Evolutionary conservation across 306 rosid species (phyloP).

Genomic region (Dicorynia guianensis): DNA sequence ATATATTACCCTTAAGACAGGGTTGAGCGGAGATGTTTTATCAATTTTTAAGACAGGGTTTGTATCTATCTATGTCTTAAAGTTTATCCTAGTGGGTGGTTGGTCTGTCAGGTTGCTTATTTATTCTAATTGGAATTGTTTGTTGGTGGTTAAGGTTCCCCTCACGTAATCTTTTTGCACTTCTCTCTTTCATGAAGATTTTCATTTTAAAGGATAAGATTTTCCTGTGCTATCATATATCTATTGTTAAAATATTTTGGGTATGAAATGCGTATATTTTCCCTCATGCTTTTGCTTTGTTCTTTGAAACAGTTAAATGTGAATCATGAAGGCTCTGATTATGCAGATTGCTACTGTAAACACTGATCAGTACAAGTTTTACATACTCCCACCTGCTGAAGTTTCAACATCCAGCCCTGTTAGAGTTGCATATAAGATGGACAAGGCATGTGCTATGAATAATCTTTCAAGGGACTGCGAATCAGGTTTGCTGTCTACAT

Average conservation of each 20-base stretch:
- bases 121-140: background rate
- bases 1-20: too few relatives aligned
- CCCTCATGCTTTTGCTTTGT: background rate
- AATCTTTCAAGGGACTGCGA: constrained; percentile 42
- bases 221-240: background rate
- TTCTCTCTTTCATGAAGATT: background rate
- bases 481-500: constrained; percentile 45
- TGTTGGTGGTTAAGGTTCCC: constrained; percentile 6
- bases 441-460: constrained; percentile 24
- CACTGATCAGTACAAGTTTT: constrained; percentile 42
- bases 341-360: constrained; percentile 49
- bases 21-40: background rate
- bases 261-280: background rate
- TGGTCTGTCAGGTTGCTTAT: constrained; percentile 4
- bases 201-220: background rate
- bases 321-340: constrained; percentile 24
- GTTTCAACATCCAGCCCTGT: constrained; percentile 27
- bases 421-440: constrained; percentile 49
- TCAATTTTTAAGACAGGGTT: background rate
- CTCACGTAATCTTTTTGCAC: background rate
- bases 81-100: background rate
- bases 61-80: constrained; percentile 1
- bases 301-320: constrained; percentile 10
- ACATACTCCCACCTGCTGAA: constrained; percentile 53
- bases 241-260: background rate